Evolutionary conservation across 805 yeast species (phyloP).

Genomic region (Ogataea methanolica): DNA sequence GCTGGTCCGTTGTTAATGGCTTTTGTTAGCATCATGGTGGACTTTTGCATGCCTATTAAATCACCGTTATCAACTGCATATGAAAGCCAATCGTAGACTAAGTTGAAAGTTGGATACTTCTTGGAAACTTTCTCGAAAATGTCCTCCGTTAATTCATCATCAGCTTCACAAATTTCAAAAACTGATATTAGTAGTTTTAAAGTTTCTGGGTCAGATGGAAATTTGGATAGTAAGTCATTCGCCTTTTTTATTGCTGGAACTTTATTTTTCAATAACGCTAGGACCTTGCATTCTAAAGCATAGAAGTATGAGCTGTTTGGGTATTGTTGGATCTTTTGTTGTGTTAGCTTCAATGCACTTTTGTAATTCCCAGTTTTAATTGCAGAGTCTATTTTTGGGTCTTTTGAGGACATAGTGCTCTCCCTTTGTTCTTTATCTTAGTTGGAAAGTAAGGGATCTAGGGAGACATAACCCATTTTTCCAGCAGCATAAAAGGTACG

Average conservation of each 20-base stretch:
- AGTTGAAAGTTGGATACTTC: conserved; percentile 47
- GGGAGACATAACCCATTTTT: no score
- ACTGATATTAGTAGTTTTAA: conserved; percentile 43
- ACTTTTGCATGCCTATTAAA: conserved; percentile 48
- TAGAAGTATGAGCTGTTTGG: conserved; percentile 56
- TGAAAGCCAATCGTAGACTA: conserved; percentile 55
- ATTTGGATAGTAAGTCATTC: conserved; percentile 27
- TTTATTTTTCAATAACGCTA: conserved; percentile 30
- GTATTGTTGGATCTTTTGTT: conserved; percentile 43
- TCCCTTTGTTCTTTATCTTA: no score
- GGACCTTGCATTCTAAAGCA: conserved; percentile 38
- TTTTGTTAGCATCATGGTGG: conserved; percentile 41
- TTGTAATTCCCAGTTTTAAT: conserved; percentile 43
- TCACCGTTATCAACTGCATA: conserved; percentile 44
- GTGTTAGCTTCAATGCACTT: conserved; percentile 46
- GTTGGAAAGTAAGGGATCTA: no score
- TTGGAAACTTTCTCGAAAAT: conserved; percentile 56
- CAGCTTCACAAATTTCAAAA: conserved; percentile 35
- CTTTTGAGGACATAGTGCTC: conserved; percentile 18
- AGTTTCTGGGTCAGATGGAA: conserved; percentile 53
- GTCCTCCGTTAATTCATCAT: conserved; percentile 34
- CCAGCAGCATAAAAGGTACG: no score
- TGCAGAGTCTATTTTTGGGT: conserved; percentile 18
- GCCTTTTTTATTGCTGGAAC: conserved; percentile 31
- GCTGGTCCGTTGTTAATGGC: conserved; percentile 16